Conservation (phyloP, 2,329 filamentous ascomycete genomes). For the Hypomyces rosellus region DNA sequence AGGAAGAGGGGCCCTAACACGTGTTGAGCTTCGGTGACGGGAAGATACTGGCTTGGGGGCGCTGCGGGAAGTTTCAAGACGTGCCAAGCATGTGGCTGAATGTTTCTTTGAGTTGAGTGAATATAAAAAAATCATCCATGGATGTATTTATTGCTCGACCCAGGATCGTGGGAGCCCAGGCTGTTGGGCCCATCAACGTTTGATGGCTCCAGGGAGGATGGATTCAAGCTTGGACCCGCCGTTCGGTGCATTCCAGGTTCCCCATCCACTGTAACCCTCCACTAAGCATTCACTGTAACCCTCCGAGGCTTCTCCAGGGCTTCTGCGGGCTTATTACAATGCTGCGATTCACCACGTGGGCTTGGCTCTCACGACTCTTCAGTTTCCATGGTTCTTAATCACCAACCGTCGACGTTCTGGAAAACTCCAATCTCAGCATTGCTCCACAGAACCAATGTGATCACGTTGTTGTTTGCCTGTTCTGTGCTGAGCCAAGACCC, state of each 20-base stretch:
- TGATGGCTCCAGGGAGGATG: background rate
- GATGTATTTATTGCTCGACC: no score
- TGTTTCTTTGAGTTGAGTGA: no score
- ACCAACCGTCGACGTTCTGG: no score
- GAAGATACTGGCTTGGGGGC: background rate
- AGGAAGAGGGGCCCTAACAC: background rate
- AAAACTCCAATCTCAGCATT: no score
- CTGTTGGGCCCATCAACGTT: background rate
- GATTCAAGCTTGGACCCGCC: background rate
- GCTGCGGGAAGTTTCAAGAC: no score
- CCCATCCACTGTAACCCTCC: background rate
- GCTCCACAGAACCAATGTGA: no score
- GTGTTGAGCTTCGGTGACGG: conserved; percentile 6
- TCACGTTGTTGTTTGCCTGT: no score
- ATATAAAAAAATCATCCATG: no score
- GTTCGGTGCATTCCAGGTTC: background rate
- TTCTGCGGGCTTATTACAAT: background rate
- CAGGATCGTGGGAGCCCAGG: no score
- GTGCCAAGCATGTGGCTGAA: background rate
- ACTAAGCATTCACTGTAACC: background rate
- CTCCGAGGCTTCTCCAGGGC: no score
- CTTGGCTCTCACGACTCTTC: background rate
- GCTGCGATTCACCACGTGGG: background rate
- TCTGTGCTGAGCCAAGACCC: no score
- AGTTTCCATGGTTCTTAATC: no score